phyloP scores from a whole-genome alignment of 1,284 basidiomycete species.

The Trichosporon ovoides region DNA sequence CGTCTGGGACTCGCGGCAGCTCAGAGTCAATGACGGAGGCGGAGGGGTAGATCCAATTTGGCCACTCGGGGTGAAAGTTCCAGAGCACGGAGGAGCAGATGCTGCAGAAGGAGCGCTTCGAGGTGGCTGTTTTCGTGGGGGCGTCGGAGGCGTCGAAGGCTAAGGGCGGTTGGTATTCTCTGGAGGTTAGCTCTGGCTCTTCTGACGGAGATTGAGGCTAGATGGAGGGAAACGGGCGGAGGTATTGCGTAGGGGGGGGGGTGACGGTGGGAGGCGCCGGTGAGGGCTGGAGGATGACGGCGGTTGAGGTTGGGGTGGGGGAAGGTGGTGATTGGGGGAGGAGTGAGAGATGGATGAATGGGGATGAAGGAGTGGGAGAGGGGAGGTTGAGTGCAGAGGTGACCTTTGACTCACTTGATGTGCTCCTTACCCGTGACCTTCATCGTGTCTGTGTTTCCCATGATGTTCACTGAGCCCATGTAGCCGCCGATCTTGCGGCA shows the following conservation, averaged over 20 bases:
- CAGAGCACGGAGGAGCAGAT: conserved; percentile 47
- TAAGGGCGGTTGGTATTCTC: conserved; percentile 37
- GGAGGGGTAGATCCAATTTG: conserved; percentile 49
- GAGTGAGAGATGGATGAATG: no score
- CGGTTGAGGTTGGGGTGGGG: no score
- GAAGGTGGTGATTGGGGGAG: no score
- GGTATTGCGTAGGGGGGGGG: no score
- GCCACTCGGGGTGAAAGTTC: conserved; percentile 45
- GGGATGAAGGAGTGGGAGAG: no score
- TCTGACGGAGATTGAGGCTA: no score
- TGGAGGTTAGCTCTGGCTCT: no score
- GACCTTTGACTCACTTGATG: conserved; percentile 44
- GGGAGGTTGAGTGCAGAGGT: no score
- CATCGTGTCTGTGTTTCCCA: conserved; percentile 46
- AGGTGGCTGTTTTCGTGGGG: conserved; percentile 26
- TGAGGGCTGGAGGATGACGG: no score
- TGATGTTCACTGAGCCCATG: conserved; percentile 47
- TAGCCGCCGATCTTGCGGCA: conserved; percentile 48
- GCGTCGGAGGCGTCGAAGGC: conserved; percentile 38
- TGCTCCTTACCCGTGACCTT: conserved; percentile 45
- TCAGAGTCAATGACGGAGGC: conserved; percentile 44
- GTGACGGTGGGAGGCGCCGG: no score
- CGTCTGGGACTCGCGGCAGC: conserved; percentile 33
- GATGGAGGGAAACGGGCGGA: no score
- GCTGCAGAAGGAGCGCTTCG: conserved; percentile 40